Conservation (phyloP, 1,284 basidiomycete species). For the Marasmius oreades region DNA sequence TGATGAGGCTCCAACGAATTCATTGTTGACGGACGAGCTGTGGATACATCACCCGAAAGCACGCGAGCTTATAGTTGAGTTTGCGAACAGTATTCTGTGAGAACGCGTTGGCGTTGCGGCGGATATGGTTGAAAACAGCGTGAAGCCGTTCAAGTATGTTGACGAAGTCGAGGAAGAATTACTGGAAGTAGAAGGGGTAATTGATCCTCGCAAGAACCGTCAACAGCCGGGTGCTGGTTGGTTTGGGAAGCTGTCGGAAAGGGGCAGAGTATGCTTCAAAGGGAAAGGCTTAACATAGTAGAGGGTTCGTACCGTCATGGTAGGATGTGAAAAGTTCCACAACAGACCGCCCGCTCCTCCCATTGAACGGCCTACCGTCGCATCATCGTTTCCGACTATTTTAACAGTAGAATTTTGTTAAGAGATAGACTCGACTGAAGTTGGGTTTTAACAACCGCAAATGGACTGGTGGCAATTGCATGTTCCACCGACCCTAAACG, state of each 20-base stretch:
- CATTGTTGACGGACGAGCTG: slow-evolving; percentile 84
- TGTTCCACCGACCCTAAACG: slow-evolving; percentile 87
- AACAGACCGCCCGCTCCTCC: slow-evolving; percentile 55
- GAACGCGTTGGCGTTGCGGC: slow-evolving; percentile 91
- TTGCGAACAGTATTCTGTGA: slow-evolving; percentile 88
- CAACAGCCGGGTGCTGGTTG: neutral
- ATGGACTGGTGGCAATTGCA: slow-evolving; percentile 93
- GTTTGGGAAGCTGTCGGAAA: slow-evolving; percentile 48
- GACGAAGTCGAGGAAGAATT: slow-evolving; percentile 64
- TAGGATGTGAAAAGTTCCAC: slow-evolving; percentile 91
- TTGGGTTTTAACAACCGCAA: slow-evolving; percentile 98
- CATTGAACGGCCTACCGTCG: slow-evolving; percentile 35
- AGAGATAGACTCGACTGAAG: slow-evolving; percentile 90
- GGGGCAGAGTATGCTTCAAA: slow-evolving; percentile 1
- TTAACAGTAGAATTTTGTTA: slow-evolving; percentile 47
- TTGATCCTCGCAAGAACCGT: neutral
- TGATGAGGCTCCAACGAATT: slow-evolving; percentile 56
- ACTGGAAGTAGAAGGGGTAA: neutral
- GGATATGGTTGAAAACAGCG: slow-evolving; percentile 99
- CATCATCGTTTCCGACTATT: slow-evolving; percentile 37
- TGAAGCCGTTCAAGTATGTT: slow-evolving; percentile 99
- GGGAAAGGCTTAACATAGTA: neutral
- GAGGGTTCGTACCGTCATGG: slow-evolving; percentile 57
- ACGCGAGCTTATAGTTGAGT: slow-evolving; percentile 85
- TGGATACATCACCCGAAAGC: slow-evolving; percentile 89